Base-by-base conservation (phyloP, 1,139 yeast genomes). In the Pichia sp. region DNA sequence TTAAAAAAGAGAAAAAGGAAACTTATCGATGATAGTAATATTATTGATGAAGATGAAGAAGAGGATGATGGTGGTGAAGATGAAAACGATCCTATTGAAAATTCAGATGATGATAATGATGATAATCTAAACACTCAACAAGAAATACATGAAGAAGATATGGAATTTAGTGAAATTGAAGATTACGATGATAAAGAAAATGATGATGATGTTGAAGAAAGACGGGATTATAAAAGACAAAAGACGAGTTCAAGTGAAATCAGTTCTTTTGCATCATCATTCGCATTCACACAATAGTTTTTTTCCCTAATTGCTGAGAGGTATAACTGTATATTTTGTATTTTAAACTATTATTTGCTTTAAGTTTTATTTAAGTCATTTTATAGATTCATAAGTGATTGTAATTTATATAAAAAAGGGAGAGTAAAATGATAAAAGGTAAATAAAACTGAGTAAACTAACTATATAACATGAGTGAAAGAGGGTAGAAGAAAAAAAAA, bases 101-200 rank as follows among this genome's bases (percentile, higher is more conserved):
- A 41, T 20, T 43, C 50, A 16, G 45, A 38, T n/a, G 44, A 34
- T 28, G 40, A 38, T 14, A n/a, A 20, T 11, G 29, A 29, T 11
- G 23, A 25, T 9, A 11, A 6, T 10, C 15, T 8, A 4, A 31
- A 14, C 15, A 10, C 5, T 6, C 5, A 13, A 13, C 20, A 29
- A 24, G n/a, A 29, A 27, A 8, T 35, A 38, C 14, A 34, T 20
- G 50, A 38, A 10, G 36, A 33, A 25, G 43, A 48, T 5, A 36
- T 42, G 18, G 49, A 41, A 18, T 43, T 47, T 10, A 46, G 51
- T 35, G 46, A 41, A 38, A 37, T 42, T 10, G 46, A 47, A 10
- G 48, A 44, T 6, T 43, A 36, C 9, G 41, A 40, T 9, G 21
- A 31, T 1, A 20, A 19, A 19, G 24, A 19, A 11, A n/a, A 25